Conservation (phyloP, 768 basidiomycete species). For the Phanerochaete sordida region DNA sequence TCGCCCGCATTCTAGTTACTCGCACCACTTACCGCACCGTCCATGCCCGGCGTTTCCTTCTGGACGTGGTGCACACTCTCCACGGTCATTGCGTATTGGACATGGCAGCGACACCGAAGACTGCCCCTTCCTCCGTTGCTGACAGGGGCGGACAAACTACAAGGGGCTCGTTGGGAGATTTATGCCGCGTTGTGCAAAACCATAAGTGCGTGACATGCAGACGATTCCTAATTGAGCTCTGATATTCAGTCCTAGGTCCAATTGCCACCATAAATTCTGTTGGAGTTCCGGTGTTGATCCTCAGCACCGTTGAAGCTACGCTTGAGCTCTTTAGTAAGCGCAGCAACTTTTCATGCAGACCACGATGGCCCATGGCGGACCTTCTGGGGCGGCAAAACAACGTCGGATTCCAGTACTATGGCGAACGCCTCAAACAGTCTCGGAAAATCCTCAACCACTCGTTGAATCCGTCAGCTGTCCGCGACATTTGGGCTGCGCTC, state of each 20-base stretch:
- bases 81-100: too few relatives aligned
- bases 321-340: constrained; percentile 39
- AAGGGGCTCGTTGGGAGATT: background rate
- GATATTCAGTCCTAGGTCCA: background rate
- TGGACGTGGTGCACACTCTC: too few relatives aligned
- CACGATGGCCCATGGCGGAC: constrained; percentile 18
- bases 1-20: too few relatives aligned
- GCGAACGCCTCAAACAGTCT: constrained; percentile 10
- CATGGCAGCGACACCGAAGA: too few relatives aligned
- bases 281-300: constrained; percentile 10
- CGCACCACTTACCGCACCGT: too few relatives aligned
- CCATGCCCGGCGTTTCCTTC: too few relatives aligned
- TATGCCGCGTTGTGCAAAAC: background rate
- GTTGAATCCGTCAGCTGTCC: constrained; percentile 1
- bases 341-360: constrained; percentile 10
- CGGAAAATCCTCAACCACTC: constrained; percentile 10
- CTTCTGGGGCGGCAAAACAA: constrained; percentile 18
- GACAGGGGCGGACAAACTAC: too few relatives aligned
- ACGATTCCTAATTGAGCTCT: background rate
- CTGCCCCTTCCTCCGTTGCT: too few relatives aligned
- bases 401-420: constrained; percentile 16
- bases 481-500: background rate
- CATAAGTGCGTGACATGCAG: background rate
- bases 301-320: constrained; percentile 32
- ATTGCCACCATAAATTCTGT: background rate